Conservation (phyloP, 2,329 filamentous ascomycete species). For the Stenocarpella maydis region DNA sequence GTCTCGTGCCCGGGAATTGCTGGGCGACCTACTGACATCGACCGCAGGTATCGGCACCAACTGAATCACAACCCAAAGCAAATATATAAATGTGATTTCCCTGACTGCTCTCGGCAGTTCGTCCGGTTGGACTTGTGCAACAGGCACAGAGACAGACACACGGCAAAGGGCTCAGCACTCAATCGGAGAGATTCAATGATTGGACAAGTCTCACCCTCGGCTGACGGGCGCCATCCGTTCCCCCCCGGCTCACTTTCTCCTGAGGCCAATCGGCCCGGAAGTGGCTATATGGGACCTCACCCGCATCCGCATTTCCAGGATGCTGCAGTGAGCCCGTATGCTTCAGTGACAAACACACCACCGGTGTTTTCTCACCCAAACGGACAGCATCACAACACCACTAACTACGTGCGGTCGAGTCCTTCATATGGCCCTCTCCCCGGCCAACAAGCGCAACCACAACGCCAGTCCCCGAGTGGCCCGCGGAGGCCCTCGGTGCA, state of each 20-base stretch:
- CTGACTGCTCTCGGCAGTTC: constrained; percentile 88
- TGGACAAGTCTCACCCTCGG: constrained; percentile 55
- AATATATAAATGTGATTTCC: constrained; percentile 92
- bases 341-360: constrained; percentile 55
- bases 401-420: constrained; percentile 56
- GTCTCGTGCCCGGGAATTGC: not conserved
- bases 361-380: constrained; percentile 47
- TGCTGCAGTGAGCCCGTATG: constrained; percentile 54
- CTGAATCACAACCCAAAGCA: constrained; percentile 96
- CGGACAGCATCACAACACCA: constrained; percentile 46
- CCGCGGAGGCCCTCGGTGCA: constrained; percentile 57
- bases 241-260: constrained; percentile 55
- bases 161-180: constrained; percentile 78
- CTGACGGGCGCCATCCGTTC: constrained; percentile 52
- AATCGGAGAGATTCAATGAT: constrained; percentile 76
- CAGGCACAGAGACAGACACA: constrained; percentile 82
- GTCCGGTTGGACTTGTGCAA: constrained; percentile 93
- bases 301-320: constrained; percentile 58
- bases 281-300: constrained; percentile 51
- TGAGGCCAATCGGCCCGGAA: constrained; percentile 54
- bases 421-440: constrained; percentile 45
- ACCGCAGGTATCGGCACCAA: constrained; percentile 80
- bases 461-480: constrained; percentile 52
- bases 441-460: constrained; percentile 42
- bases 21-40: constrained; percentile 39